Percentiles rank a stretch among this genome's conserved stretches.
phyloP scores from a whole-genome alignment of 2,329 filamentous ascomycete species.

The Diaporthe humulicola region DNA sequence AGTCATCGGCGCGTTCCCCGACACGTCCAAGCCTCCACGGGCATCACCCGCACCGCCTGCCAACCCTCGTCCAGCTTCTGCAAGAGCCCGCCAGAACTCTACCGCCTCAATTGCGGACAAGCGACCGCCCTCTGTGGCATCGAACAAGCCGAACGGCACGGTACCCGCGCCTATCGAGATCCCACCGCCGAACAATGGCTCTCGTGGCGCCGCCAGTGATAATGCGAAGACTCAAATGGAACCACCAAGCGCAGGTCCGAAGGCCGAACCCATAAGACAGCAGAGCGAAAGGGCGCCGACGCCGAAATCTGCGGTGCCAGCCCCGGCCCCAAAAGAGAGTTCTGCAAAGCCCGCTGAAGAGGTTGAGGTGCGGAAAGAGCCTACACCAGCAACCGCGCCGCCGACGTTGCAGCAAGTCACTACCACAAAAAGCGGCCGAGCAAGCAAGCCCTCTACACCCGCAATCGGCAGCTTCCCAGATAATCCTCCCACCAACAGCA shows the following conservation, averaged over 20 bases:
- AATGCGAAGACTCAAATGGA: slow-evolving; percentile 59
- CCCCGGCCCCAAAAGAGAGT: slow-evolving; percentile 51
- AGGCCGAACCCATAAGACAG: slow-evolving; percentile 49
- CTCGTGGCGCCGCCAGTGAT: slow-evolving; percentile 56
- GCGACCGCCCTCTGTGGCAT: slow-evolving; percentile 70
- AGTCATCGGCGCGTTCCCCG: slow-evolving; percentile 76
- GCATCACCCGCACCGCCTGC: slow-evolving; percentile 72
- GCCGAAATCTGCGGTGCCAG: slow-evolving; percentile 42
- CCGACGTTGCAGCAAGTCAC: slow-evolving; percentile 56
- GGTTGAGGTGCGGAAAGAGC: slow-evolving; percentile 57
- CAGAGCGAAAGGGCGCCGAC: slow-evolving; percentile 37
- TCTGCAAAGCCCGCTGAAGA: slow-evolving; percentile 59
- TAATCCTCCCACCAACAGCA: slow-evolving; percentile 33
- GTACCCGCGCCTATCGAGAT: slow-evolving; percentile 54
- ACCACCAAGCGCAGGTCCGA: slow-evolving; percentile 57
- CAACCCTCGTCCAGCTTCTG: slow-evolving; percentile 73
- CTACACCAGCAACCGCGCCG: slow-evolving; percentile 53
- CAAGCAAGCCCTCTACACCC: slow-evolving; percentile 77
- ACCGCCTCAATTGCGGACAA: slow-evolving; percentile 71
- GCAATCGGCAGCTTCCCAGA: slow-evolving; percentile 72
- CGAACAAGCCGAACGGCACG: slow-evolving; percentile 72
- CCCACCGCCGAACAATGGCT: slow-evolving; percentile 46
- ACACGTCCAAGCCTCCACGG: slow-evolving; percentile 64
- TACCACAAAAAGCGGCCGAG: slow-evolving; percentile 69
- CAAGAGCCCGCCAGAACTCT: slow-evolving; percentile 82